Evolutionary conservation across 202 grass and related monocot species (phyloP), one percentile per base, ranked within the genome.

Genomic region (Elaeis oleifera): DNA sequence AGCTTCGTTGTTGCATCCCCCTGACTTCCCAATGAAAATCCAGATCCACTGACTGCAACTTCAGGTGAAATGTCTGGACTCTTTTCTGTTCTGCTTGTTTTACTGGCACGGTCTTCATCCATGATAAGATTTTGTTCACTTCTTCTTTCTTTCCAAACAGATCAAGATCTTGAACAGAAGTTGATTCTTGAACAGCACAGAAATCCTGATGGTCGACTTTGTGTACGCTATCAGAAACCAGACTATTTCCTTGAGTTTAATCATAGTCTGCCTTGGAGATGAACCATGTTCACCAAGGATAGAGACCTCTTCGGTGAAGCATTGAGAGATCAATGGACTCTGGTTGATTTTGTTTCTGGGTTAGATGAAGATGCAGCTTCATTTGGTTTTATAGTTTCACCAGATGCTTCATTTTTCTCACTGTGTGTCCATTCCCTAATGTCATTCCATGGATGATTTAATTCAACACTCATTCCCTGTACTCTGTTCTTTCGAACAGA

Each of bases 111-210:
- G 19, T 73, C 57, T 74, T 60, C 80, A 72, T 73, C 59, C 56
- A 55, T 64, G 58, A 24, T 23, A 49, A 23, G 19, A 73, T 70
- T 26, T 59, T 72, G 78, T 68, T 74, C 26, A 18, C 54, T 31
- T 61, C 63, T 76, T 69, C 66, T 85, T 75, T 96, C 67, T 74
- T 83, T 68, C 71, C 76, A 77, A 24, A 68, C 63, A 67, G 68
- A 72, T 83, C 71, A 52, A 74, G 68, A 75, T 83, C 64, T 76
- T 83, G 53, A 72, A 65, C 27, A 61, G 36, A 59, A 64, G 18
- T 67, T 64, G 19, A 51, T 65, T 67, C 68, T 64, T 24, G 76
- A 68, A 44, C 52, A 59, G 60, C 64, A 76, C 58, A 55, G 31
- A 68, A 77, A 64, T 72, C 66, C 22, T 71, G 67, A 58, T 53